phyloP scores from a whole-genome alignment of 2,329 filamentous ascomycete species.

The Lachnellula subtilissima region DNA sequence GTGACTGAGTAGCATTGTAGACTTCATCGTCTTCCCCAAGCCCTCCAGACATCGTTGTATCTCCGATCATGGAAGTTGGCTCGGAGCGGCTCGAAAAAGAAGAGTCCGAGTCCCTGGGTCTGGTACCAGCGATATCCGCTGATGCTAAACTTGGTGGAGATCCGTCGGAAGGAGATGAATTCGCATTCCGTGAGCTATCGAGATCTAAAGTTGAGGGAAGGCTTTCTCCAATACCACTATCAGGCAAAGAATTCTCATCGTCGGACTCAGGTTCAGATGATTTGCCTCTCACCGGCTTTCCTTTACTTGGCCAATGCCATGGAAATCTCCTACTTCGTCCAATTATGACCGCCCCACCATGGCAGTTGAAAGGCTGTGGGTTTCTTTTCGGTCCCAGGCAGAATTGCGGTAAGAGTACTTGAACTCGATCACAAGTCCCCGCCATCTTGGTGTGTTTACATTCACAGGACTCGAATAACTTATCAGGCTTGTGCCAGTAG shows the following conservation, averaged over 20 bases:
- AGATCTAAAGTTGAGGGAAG: background rate
- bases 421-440: constrained; percentile 1
- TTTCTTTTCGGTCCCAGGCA: background rate
- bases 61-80: background rate
- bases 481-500: constrained; percentile 2
- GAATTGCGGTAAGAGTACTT: background rate
- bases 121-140: background rate
- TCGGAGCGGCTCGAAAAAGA: too few species aligned
- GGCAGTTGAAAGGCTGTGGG: background rate
- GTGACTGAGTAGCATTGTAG: background rate
- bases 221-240: background rate
- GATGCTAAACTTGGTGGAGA: background rate
- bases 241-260: background rate
- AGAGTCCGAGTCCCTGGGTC: too few species aligned
- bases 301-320: background rate
- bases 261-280: background rate
- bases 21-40: background rate
- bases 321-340: background rate
- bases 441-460: background rate
- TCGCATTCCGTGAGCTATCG: background rate
- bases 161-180: background rate
- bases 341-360: constrained; percentile 5
- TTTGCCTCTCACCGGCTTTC: background rate
- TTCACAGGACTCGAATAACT: constrained; percentile 1
- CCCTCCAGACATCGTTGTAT: background rate